Evolutionary conservation across 2,329 filamentous ascomycete species (phyloP).

Genomic region (Fusarium sp.): DNA sequence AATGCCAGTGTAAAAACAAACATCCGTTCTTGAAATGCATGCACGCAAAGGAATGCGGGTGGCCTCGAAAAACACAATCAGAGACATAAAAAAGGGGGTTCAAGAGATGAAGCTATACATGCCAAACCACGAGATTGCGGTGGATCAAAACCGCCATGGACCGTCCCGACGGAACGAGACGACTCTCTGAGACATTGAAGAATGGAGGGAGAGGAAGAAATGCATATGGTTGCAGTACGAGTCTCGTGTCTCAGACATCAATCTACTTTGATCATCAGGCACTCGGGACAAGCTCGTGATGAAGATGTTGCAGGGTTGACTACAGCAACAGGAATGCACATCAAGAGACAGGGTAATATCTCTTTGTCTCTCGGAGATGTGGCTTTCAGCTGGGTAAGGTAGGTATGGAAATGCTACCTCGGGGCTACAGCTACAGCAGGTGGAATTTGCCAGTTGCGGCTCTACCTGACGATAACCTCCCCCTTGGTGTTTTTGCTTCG

Average conservation of each 20-base stretch:
- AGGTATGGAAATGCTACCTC: not conserved
- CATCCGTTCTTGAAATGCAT: not conserved
- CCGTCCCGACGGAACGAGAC: conserved; percentile 29
- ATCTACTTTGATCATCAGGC: not conserved
- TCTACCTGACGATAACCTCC: not conserved
- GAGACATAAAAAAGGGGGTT: conserved; percentile 3
- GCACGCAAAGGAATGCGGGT: not conserved
- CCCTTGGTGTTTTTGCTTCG: conserved; percentile 14
- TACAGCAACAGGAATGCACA: not conserved
- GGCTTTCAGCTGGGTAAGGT: not conserved
- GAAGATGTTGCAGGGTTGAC: not conserved
- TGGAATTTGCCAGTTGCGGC: not conserved
- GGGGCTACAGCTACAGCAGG: not conserved
- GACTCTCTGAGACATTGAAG: conserved; percentile 12
- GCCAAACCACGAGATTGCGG: not conserved
- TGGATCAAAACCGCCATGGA: conserved; percentile 5
- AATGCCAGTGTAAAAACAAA: not conserved
- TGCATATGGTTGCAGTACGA: not conserved
- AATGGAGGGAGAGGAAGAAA: conserved; percentile 17
- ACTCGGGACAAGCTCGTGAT: not conserved
- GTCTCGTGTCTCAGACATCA: conserved; percentile 14
- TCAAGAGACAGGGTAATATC: not conserved
- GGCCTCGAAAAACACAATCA: not conserved
- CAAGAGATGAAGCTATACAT: not conserved
- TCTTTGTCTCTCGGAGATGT: not conserved